Base-by-base conservation (phyloP, 495 filamentous ascomycete genomes). In the Endocarpon pusillum region DNA sequence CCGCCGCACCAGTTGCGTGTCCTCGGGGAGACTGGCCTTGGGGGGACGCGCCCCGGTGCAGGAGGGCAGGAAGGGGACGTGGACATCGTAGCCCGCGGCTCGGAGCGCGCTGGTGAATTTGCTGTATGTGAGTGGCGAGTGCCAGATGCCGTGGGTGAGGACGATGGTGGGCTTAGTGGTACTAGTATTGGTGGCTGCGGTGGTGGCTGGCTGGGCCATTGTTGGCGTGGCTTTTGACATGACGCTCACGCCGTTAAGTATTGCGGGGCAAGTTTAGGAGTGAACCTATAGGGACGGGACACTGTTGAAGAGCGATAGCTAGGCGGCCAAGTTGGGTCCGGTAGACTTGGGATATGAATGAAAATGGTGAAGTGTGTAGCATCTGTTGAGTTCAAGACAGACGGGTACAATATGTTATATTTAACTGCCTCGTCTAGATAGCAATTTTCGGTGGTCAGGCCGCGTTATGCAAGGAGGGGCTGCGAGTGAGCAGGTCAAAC, bases 101-200 rank as follows among this genome's bases (percentile, higher is more conserved):
- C 39, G 22, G 19, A 59, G 50, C 3, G 49, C 45, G 10, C 8
- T 33, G 0, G 38, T 53, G 11, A 59, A 36, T 31, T 55, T 52
- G 2, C 21, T 21, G 38, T 55, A 59, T 15, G 35, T 42, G 6
- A 30, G 26, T 0, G 54, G 54, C 3, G 35, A 24, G 31, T 53
- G 49, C 49, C 51, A 56, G 6, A 36, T 49, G 16, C 54, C 53
- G 21, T 39, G 36, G 7, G 53, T 26, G 21, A 57, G 21, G 28
- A 55, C 36, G 31, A 48, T 29, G 9, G 39, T 37, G 6, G 39
- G 39, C 20, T 41, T 41, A n/a, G 27, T 30, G 30, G 19, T 14
- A 14, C 12, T 14, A 14, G 5, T 14, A 7, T n/a, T 7, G 28
- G 14, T n/a, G 28, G 28, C 28, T n/a, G n/a, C n/a, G n/a, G n/a